Evolutionary conservation across 177 flowering plant species (phyloP), one percentile per base, ranked within the genome.

Genomic region (Vitis hybrid): DNA sequence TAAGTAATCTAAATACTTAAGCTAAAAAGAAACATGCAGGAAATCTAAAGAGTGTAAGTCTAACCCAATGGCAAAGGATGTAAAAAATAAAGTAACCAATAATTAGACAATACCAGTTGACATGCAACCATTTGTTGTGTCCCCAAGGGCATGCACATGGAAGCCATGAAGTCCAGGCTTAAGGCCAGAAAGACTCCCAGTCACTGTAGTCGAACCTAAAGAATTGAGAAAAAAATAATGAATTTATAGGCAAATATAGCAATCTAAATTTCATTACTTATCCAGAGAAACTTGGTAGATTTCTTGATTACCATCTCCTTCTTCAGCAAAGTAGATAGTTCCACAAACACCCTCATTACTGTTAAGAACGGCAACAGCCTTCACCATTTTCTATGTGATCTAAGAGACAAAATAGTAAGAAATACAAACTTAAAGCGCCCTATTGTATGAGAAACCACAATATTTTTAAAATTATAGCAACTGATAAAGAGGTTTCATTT

Each of bases 111-210:
- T 88, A 91, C 96, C 97, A 70, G 97, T 91, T 71, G 98, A 95
- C 91, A 90, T 80, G 82, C 98, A 95, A 23, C 98, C 99, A 75
- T 95, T 95, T 30, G 98, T 93, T 6, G 94, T 95, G 80, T 93
- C 98, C 34, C 97, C 97, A 74, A 93, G 91, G 21, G 97, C 89
- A 82, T 95, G 99, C 59, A 95, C 97, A 73, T 95, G 99, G 84
- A 95, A 93, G 13, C 98, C 99, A 75, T 95, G 98, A 71, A 81
- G 90, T 51, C 99, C 98, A 64, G 91, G 91, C 73, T 80, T 82
- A 26, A 95, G 96, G 51, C 99, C 97, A 72, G 86, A 75, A 57
- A 93, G 15, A 60, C 45, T 80, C 78, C 89, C 99, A 56, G 88
- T 85, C 11, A 95, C 94, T 7, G 86, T 83, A 26, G 99, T 93